Conservation (phyloP, 352 stramenopile genomes). For the Phytophthora ramorum region DNA sequence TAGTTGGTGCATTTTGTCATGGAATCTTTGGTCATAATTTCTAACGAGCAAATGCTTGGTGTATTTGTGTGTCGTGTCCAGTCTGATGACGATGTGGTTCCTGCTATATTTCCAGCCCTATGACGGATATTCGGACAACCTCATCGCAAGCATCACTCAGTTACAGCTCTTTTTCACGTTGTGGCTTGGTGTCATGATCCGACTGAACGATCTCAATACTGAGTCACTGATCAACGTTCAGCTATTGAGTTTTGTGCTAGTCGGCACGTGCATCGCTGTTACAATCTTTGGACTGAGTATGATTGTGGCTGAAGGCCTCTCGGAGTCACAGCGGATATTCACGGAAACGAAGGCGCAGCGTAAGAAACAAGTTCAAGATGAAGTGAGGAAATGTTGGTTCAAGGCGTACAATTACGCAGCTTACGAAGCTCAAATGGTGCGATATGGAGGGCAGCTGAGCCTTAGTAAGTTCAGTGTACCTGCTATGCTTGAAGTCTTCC, state of each 20-base stretch:
- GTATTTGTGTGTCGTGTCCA: conserved; percentile 5
- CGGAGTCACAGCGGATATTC: conserved; percentile 52
- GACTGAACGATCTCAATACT: conserved; percentile 66
- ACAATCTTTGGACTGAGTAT: conserved; percentile 70
- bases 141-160: conserved; percentile 78
- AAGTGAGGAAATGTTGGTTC: conserved; percentile 52
- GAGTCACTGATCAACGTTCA: conserved; percentile 72
- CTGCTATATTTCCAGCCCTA: conserved; percentile 83
- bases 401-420: conserved; percentile 64
- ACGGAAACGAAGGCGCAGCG: conserved; percentile 47
- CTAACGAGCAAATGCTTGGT: not conserved
- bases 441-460: conserved; percentile 43
- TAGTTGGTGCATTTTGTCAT: not conserved
- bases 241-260: conserved; percentile 66
- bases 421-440: conserved; percentile 56
- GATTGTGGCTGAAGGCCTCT: conserved; percentile 64
- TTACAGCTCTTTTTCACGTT: conserved; percentile 83
- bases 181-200: conserved; percentile 83
- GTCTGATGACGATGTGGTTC: conserved; percentile 79
- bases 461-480: conserved; percentile 57
- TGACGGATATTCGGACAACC: conserved; percentile 69
- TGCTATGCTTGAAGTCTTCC: conserved; percentile 61
- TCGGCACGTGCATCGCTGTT: conserved; percentile 66
- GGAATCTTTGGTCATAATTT: too few species aligned
- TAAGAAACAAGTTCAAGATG: conserved; percentile 44